Conservation (phyloP, 257 asterid species). For the Solanum stenotomum region DNA sequence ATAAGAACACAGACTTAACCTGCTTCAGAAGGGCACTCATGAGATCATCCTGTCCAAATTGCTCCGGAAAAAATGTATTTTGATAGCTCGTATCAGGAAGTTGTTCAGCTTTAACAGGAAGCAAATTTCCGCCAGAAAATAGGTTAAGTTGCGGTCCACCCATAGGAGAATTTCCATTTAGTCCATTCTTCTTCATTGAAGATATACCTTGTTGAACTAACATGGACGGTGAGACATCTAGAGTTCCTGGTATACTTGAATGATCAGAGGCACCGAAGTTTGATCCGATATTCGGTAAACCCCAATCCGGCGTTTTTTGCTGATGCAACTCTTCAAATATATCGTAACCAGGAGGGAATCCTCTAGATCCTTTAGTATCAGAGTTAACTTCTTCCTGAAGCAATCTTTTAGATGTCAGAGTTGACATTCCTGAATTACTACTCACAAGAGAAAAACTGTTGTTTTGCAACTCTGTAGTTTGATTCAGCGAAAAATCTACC, state of each 20-base stretch:
- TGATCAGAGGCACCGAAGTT: constrained; percentile 24
- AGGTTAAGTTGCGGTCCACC: constrained; percentile 23
- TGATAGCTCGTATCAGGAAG: constrained; percentile 34
- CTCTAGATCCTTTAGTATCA: constrained; percentile 30
- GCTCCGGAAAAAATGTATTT: constrained; percentile 26
- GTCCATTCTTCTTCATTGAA: constrained; percentile 26
- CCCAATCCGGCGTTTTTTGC: constrained; percentile 46
- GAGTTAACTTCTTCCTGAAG: constrained; percentile 22
- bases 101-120: constrained; percentile 42
- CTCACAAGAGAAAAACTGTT: constrained; percentile 22
- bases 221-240: constrained; percentile 29
- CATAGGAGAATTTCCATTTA: constrained; percentile 10
- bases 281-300: constrained; percentile 34
- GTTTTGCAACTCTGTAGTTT: constrained; percentile 19
- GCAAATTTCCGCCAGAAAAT: constrained; percentile 19
- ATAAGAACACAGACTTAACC: constrained; percentile 23
- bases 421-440: constrained; percentile 28
- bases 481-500: constrained; percentile 49
- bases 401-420: constrained; percentile 14
- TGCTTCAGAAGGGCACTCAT: constrained; percentile 65
- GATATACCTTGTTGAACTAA: constrained; percentile 37
- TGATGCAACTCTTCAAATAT: constrained; percentile 32
- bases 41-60: constrained; percentile 74
- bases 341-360: constrained; percentile 36
- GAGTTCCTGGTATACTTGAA: constrained; percentile 20